Conservation (phyloP, 345 rosid genomes). For the Hevea brasiliensis region DNA sequence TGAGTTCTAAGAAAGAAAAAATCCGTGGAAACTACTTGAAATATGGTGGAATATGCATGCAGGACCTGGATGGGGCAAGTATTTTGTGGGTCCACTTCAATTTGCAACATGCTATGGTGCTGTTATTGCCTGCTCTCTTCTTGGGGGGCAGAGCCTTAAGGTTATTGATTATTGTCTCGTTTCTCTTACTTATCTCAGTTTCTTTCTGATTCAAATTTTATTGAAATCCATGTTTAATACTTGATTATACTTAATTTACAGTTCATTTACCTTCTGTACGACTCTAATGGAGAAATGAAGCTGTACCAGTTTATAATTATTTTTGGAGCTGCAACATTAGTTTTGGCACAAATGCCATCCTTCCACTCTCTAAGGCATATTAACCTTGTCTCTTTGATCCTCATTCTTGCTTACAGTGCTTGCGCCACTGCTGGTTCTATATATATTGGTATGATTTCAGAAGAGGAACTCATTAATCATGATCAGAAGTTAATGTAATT, state of each 20-base stretch:
- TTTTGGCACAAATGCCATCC: conserved; percentile 62
- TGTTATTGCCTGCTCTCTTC: conserved; percentile 18
- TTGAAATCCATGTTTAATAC: no score
- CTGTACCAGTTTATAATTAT: conserved; percentile 53
- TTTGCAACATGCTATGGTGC: conserved; percentile 26
- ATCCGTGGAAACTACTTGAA: no score
- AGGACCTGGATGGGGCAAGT: conserved; percentile 27
- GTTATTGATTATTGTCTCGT: not conserved
- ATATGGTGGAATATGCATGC: not conserved
- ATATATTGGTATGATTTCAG: conserved; percentile 33
- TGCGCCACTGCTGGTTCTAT: conserved; percentile 44
- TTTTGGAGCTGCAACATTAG: conserved; percentile 33
- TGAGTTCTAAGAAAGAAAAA: no score
- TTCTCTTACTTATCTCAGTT: no score
- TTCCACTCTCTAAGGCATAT: conserved; percentile 63
- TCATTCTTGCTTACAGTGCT: conserved; percentile 48
- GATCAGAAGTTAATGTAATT: not conserved
- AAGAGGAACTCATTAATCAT: not conserved
- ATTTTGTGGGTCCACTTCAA: conserved; percentile 26
- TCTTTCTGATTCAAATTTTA: no score
- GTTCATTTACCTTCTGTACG: conserved; percentile 49
- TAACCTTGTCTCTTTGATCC: conserved; percentile 48
- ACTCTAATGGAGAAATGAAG: conserved; percentile 43
- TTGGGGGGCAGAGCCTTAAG: conserved; percentile 28
- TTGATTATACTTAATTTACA: conserved; percentile 21